These are phyloP conservation scores for Alternaria novae-zelandiae DNA, from an alignment of 2,329 filamentous ascomycete species.

Conservation along the genomic window DNA sequence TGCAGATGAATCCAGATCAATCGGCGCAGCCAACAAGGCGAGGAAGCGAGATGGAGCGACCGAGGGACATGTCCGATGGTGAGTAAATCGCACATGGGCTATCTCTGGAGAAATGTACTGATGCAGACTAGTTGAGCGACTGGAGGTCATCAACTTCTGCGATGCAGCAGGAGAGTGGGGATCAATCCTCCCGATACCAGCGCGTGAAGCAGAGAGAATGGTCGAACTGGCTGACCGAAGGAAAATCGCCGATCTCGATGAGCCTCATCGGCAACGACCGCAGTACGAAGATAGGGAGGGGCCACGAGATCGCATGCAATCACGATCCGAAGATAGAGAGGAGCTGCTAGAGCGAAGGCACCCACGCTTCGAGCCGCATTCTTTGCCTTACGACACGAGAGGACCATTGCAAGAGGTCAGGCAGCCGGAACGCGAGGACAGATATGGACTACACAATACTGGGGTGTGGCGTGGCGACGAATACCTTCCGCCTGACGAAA, in stretches of 20 bases:
- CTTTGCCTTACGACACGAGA: background rate
- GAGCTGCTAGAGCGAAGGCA: background rate
- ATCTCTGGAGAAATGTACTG: too few species aligned
- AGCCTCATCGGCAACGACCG: background rate
- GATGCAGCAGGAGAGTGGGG: conserved; percentile 39
- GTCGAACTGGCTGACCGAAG: conserved; percentile 24
- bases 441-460: background rate
- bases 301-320: background rate
- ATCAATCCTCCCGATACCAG: conserved; percentile 29
- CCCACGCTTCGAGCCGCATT: background rate
- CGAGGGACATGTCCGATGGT: conserved; percentile 23
- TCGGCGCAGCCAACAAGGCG: background rate
- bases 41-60: background rate
- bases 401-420: background rate
- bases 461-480: background rate
- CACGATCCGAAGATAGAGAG: background rate
- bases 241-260: conserved; percentile 19
- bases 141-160: conserved; percentile 30
- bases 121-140: too few species aligned
- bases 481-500: background rate
- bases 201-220: conserved; percentile 24
- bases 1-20: conserved; percentile 30
- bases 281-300: background rate
- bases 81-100: too few species aligned
- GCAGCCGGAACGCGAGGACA: background rate